Conservation (phyloP, 108 stramenopile species). For the Licmophora abbreviata region DNA sequence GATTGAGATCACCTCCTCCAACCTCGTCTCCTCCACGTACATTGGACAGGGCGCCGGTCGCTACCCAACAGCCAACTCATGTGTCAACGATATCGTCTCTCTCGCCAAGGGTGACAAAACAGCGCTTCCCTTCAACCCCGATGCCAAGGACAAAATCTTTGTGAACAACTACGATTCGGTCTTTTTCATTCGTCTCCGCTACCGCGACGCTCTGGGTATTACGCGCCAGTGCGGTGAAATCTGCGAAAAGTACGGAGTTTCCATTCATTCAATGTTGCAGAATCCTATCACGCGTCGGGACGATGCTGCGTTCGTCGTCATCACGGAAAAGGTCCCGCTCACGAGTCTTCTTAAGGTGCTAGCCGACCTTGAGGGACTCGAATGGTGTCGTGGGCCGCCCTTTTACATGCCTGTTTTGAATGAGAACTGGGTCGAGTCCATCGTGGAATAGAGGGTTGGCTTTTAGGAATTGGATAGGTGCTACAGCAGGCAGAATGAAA, state of each 20-base stretch:
- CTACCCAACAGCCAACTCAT: slow-evolving; percentile 84
- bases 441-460: too few relatives aligned
- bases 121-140: slow-evolving; percentile 64
- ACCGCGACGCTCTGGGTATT: slow-evolving; percentile 69
- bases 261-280: slow-evolving; percentile 83
- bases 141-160: slow-evolving; percentile 32
- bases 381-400: slow-evolving; percentile 74
- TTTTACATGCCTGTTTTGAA: slow-evolving; percentile 84
- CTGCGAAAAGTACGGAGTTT: slow-evolving; percentile 76
- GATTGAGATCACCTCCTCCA: slow-evolving; percentile 59
- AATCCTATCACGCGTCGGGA: slow-evolving; percentile 62
- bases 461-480: too few relatives aligned
- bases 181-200: slow-evolving; percentile 78
- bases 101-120: slow-evolving; percentile 71
- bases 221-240: slow-evolving; percentile 76
- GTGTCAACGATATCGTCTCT: slow-evolving; percentile 79
- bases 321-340: slow-evolving; percentile 74
- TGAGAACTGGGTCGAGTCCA: slow-evolving; percentile 46
- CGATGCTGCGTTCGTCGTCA: slow-evolving; percentile 78
- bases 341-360: slow-evolving; percentile 51
- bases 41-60: slow-evolving; percentile 87
- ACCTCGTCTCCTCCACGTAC: slow-evolving; percentile 65
- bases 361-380: slow-evolving; percentile 63
- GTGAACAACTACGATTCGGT: slow-evolving; percentile 72
- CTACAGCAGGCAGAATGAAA: too few relatives aligned